Conservation (phyloP, 257 asterid genomes). For the Fraxinus quadrangulata region DNA sequence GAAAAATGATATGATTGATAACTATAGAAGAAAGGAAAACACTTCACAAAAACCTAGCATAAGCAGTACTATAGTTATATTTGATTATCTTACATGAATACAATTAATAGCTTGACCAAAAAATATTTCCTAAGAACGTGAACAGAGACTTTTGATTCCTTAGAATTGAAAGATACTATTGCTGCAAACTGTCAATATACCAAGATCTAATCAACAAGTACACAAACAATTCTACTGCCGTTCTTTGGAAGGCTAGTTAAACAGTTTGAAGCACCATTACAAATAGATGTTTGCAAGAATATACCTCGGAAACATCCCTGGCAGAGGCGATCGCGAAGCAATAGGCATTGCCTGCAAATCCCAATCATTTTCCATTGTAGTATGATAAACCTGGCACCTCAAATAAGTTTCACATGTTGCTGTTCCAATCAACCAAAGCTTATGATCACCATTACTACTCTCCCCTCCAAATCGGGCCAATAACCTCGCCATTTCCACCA, state of each 20-base stretch:
- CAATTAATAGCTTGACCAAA: background rate
- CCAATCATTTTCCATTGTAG: constrained; percentile 93
- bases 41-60: background rate
- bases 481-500: constrained; percentile 65
- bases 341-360: constrained; percentile 93
- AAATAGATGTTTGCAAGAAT: constrained; percentile 3
- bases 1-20: constrained; percentile 5
- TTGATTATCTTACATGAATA: background rate
- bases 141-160: background rate
- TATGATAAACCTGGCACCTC: constrained; percentile 96
- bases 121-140: background rate
- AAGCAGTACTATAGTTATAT: background rate
- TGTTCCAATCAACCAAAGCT: constrained; percentile 82
- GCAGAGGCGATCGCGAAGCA: constrained; percentile 73
- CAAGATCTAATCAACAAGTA: too few relatives aligned
- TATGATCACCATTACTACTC: constrained; percentile 23
- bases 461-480: constrained; percentile 48
- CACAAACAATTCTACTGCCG: too few relatives aligned
- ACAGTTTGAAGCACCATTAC: background rate
- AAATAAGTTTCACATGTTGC: constrained; percentile 93
- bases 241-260: background rate
- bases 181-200: background rate
- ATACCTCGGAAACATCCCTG: constrained; percentile 79
- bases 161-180: too few relatives aligned
- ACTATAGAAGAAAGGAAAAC: background rate